Evolutionary conservation across 2,329 filamentous ascomycete species (phyloP).

Genomic region (Metarhizium brunneum): DNA sequence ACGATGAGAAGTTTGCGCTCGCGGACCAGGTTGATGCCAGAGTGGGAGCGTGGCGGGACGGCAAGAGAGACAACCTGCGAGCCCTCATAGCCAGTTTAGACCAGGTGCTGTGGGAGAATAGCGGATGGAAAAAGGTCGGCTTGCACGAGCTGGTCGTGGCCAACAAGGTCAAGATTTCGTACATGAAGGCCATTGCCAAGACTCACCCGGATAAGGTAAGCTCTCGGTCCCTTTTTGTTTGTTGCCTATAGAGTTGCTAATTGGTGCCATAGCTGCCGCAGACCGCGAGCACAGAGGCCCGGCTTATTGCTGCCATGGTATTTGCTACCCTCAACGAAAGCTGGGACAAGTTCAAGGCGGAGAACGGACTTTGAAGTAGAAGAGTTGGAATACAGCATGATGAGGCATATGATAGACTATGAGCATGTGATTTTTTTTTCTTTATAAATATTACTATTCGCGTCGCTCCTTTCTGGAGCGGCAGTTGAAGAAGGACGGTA

Average conservation of each 20-base stretch:
- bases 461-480: background rate
- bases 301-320: constrained; percentile 55
- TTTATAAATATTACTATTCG: background rate
- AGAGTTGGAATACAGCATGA: background rate
- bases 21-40: constrained; percentile 76
- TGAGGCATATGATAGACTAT: background rate
- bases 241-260: constrained; percentile 5
- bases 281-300: constrained; percentile 54
- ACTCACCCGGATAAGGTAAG: constrained; percentile 97
- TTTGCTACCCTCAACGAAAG: constrained; percentile 63
- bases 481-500: background rate
- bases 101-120: constrained; percentile 79
- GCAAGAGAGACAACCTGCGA: constrained; percentile 86
- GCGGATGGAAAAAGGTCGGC: constrained; percentile 94
- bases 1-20: constrained; percentile 88
- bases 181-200: constrained; percentile 99
- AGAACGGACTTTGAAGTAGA: constrained; percentile 48
- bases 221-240: background rate
- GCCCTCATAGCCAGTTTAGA: constrained; percentile 83
- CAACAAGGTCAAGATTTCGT: constrained; percentile 91
- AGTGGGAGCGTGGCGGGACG: constrained; percentile 74
- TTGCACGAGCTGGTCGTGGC: constrained; percentile 88
- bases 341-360: constrained; percentile 64
- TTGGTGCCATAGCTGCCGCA: constrained; percentile 43
- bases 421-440: background rate